These are phyloP conservation scores for Hyaloscypha finlandica DNA, from an alignment of 495 filamentous ascomycete species.

Conservation along the genomic window DNA sequence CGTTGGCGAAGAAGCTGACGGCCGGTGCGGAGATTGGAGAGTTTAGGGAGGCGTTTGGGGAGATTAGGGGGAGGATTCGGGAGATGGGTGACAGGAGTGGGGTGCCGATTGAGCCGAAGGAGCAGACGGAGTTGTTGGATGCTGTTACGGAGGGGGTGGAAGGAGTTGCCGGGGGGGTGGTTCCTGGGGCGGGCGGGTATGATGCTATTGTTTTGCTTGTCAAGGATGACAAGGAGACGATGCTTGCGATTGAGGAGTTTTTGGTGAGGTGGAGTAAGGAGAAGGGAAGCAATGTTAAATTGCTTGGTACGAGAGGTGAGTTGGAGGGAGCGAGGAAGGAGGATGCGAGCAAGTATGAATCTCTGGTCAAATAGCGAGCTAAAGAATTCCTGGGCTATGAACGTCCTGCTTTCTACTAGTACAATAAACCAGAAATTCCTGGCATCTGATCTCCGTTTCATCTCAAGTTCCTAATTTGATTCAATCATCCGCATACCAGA, in stretches of 20 bases:
- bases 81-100: conserved; percentile 71
- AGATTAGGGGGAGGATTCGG: conserved; percentile 58
- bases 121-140: conserved; percentile 83
- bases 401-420: no score
- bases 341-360: conserved; percentile 30
- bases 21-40: conserved; percentile 36
- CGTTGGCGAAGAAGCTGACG: conserved; percentile 62
- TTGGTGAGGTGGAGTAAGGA: conserved; percentile 66
- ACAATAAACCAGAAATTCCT: no score
- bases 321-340: conserved; percentile 81
- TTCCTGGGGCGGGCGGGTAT: conserved; percentile 92
- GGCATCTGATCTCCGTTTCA: no score
- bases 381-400: no score
- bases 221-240: conserved; percentile 68
- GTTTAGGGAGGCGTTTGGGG: conserved; percentile 39
- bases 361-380: not conserved
- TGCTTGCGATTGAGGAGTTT: conserved; percentile 61
- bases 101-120: conserved; percentile 88
- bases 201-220: conserved; percentile 87
- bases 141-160: conserved; percentile 57
- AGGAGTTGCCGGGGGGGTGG: conserved; percentile 88
- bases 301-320: conserved; percentile 82
- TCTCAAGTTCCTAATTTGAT: no score
- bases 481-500: no score
- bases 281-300: conserved; percentile 69